phyloP scores from a whole-genome alignment of 805 yeast genomes.

The Candida germanica region DNA sequence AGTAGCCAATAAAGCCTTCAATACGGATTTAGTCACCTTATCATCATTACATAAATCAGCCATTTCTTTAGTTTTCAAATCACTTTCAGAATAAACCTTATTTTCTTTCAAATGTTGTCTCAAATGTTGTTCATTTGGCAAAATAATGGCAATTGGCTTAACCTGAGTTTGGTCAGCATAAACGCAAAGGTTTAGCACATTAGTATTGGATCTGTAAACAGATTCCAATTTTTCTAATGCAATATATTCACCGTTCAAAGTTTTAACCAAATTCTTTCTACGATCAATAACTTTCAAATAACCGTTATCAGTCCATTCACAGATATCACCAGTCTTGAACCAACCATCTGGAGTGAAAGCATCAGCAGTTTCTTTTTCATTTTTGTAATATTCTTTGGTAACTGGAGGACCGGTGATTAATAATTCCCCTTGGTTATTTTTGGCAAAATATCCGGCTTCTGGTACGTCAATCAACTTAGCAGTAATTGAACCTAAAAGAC shows the following conservation, averaged over 20 bases:
- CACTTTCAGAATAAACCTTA: constrained; percentile 44
- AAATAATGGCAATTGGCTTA: constrained; percentile 88
- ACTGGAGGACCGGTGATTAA: constrained; percentile 75
- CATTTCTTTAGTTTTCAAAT: constrained; percentile 42
- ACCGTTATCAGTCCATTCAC: constrained; percentile 84
- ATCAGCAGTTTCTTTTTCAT: constrained; percentile 72
- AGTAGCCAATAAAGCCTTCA: constrained; percentile 61
- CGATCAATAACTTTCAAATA: constrained; percentile 85
- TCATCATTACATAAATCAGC: constrained; percentile 53
- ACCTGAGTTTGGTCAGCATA: constrained; percentile 87
- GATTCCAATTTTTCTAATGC: constrained; percentile 95
- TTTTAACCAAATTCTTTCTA: constrained; percentile 92
- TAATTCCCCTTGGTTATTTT: constrained; percentile 91
- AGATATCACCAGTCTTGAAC: constrained; percentile 97
- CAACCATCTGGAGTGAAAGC: constrained; percentile 83
- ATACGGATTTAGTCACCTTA: constrained; percentile 53
- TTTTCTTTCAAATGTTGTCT: constrained; percentile 54
- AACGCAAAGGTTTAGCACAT: constrained; percentile 80
- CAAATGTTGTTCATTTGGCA: constrained; percentile 72
- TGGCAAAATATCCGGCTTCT: constrained; percentile 88
- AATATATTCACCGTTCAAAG: constrained; percentile 94
- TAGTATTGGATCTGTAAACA: constrained; percentile 76
- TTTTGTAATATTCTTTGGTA: constrained; percentile 74
- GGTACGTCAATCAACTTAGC: constrained; percentile 87
- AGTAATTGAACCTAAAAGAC: constrained; percentile 76